phyloP scores from a whole-genome alignment of 2,329 filamentous ascomycete species.

The Talaromyces sp. region DNA sequence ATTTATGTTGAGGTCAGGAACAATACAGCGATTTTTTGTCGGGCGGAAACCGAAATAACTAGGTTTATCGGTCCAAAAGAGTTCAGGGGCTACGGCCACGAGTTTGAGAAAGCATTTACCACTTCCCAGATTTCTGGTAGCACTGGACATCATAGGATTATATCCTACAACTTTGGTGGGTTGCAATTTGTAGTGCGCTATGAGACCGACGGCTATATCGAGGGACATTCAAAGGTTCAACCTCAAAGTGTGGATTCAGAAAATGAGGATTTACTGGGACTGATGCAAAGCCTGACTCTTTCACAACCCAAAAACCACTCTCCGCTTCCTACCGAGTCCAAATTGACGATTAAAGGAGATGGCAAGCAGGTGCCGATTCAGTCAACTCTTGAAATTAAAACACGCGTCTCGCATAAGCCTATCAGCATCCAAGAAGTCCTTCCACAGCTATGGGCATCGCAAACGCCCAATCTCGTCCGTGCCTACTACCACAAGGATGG shows the following conservation, averaged over 20 bases:
- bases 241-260: neutral
- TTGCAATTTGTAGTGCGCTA: constrained; percentile 39
- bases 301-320: too few relatives aligned
- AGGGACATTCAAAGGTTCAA: too few relatives aligned
- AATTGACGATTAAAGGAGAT: constrained; percentile 24
- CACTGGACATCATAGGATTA: constrained; percentile 44
- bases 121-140: constrained; percentile 25
- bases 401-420: constrained; percentile 27
- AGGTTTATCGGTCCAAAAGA: constrained; percentile 28
- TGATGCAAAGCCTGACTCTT: constrained; percentile 16
- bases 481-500: constrained; percentile 40
- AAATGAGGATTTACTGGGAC: constrained; percentile 14
- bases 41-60: constrained; percentile 24
- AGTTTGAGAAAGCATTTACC: constrained; percentile 44
- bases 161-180: constrained; percentile 40
- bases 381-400: constrained; percentile 45
- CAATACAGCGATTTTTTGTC: constrained; percentile 36
- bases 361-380: constrained; percentile 28
- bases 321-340: constrained; percentile 15
- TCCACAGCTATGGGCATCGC: constrained; percentile 43
- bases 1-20: constrained; percentile 37
- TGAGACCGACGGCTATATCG: constrained; percentile 41
- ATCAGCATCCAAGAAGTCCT: constrained; percentile 32
- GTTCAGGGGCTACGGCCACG: constrained; percentile 40
- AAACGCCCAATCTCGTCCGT: constrained; percentile 44